Base-by-base conservation (phyloP, 2,329 filamentous ascomycete genomes). In the Colletotrichum sublineola region DNA sequence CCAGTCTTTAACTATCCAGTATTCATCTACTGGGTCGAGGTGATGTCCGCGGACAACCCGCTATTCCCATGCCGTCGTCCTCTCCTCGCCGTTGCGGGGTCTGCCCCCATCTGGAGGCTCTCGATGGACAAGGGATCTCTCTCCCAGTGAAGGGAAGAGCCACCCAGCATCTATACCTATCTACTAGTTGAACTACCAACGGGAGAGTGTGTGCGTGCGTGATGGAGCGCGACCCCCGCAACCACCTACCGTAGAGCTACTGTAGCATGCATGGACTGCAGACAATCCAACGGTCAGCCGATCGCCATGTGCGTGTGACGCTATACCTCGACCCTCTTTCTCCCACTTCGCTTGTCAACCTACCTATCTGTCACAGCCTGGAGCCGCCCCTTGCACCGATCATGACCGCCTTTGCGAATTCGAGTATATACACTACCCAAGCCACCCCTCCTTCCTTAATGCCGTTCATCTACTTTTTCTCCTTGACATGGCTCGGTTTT, bases 231-330 rank as follows among this genome's bases (percentile, higher is more conserved):
- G 5, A 12, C 42, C 29, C 57, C 57, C 42, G 42, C 58, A 46
- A 24, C 55, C n/a, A 12, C 53, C 33, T 56, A 56, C 20, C 36
- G 18, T 11, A 15, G 2, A 18, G 18, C 33, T 46, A 46, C 20
- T n/a, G 9, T 40, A 2, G 15, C 5, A 7, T 40, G 15, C 5
- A 7, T 40, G 36, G n/a, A 9, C 55, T 40, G 20, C 5, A 57
- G 20, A 57, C 33, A 52, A 33, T 33, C 20, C 61, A 53, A 46
- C 61, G 46, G 61, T 63, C 61, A 63, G 61, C 61, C 61, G 61
- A 63, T 63, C 61, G 31, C 46, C 38, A 36, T 50, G 36, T 24
- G 33, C 61, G 61, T 63, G 46, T 63, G 61, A 63, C 61, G 46
- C 60, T 62, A 63, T 50, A 12, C 33, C n/a, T 31, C 18, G 58